Base-by-base conservation (phyloP, 345 rosid species). In the Eutrema yunnanense region DNA sequence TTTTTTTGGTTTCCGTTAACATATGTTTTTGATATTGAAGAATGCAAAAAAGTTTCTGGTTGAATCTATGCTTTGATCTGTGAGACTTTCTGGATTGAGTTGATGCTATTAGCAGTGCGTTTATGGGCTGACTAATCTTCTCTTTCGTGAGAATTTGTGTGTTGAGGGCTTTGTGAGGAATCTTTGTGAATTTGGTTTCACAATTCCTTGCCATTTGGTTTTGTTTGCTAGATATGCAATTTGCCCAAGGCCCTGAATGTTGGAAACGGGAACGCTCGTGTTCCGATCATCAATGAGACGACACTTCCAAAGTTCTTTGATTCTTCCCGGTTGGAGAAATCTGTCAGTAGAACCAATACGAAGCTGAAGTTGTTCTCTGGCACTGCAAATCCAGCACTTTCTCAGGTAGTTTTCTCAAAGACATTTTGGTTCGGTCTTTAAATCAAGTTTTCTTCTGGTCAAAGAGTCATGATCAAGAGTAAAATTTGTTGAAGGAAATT, bases 351-450 rank as follows among this genome's bases (percentile, higher is more conserved):
- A 67, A 68, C 48, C 58, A 72, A 73, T 64, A 34, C 71, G 6
- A 84, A 77, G 86, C 82, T 89, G 22, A 86, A 79, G 72, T 29
- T 89, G 79, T 89, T 89, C 68, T 87, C 90, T n/a, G 96, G 96
- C 49, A 72, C 92, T 2, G 92, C 92, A 4, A 87, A 89, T 82
- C 84, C 90, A 49, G 78, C 80, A 2, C 89, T 89, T 71, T 79
- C 96, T n/a, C 83, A 83, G 88, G 95, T 86, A 59, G 16, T 46
- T 73, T 59, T 49, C 50, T 59, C 43, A 11, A 52, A 19, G 22
- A 19, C 22, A 19, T 19, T 19, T 19, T 19, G 22, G 22, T 19
- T 19, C 22, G 1, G n/a, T 46, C 0, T 52, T 27, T 49, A 19
- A 12, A 26, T 40, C 5, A 6, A 33, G 16, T 27, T 58, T n/a